phyloP scores from a whole-genome alignment of 2,329 filamentous ascomycete species.

The Sodiomyces alkalinus region DNA sequence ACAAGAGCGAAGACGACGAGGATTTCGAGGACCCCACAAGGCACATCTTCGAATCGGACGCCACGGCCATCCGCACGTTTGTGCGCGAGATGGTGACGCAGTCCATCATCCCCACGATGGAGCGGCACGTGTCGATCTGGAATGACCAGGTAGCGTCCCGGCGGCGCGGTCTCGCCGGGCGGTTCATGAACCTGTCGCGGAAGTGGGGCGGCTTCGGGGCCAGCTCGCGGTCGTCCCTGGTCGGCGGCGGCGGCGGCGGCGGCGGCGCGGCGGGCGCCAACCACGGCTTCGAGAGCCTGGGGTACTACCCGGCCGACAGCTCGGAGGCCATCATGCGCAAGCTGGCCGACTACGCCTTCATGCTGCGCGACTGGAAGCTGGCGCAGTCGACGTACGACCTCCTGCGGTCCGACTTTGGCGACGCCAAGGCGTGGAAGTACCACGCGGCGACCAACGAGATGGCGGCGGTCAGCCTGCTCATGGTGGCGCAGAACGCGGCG shows the following conservation, averaged over 20 bases:
- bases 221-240: constrained; percentile 43
- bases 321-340: constrained; percentile 88
- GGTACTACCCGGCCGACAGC: constrained; percentile 71
- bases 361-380: constrained; percentile 92
- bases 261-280: constrained; percentile 24
- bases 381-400: constrained; percentile 87
- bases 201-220: constrained; percentile 74
- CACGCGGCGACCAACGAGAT: constrained; percentile 93
- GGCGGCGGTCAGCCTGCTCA: constrained; percentile 70
- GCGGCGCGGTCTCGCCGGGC: constrained; percentile 72
- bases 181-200: constrained; percentile 89
- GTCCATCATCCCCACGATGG: constrained; percentile 92
- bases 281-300: constrained; percentile 72
- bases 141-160: constrained; percentile 94
- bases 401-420: constrained; percentile 73
- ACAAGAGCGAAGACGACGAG: constrained; percentile 50
- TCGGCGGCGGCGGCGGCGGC: constrained; percentile 31
- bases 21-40: constrained; percentile 57
- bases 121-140: constrained; percentile 79
- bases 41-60: constrained; percentile 86
- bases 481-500: constrained; percentile 56
- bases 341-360: constrained; percentile 87
- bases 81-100: constrained; percentile 91
- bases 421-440: constrained; percentile 94
- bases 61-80: constrained; percentile 74